Conservation (phyloP, 2,329 filamentous ascomycete species). For the Colletotrichum siamense region DNA sequence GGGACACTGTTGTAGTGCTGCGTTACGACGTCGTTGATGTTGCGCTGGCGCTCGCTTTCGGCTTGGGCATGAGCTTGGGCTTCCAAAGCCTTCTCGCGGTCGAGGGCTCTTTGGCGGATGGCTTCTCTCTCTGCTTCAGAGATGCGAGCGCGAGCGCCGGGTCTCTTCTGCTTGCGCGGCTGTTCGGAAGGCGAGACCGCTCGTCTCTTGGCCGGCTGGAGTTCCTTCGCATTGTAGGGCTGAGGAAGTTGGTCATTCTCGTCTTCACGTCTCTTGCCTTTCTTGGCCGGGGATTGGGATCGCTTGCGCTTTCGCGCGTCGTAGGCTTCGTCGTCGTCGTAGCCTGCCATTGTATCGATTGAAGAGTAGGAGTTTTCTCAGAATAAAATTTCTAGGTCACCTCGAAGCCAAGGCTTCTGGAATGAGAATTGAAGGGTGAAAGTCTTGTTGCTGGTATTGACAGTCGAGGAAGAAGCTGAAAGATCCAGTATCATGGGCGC, state of each 20-base stretch:
- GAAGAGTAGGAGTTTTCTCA: too few relatives aligned
- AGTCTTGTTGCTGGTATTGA: neutral
- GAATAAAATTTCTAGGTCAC: neutral
- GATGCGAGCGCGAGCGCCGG: constrained; percentile 70
- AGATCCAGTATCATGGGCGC: neutral
- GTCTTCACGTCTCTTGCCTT: constrained; percentile 31
- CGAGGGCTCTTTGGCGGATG: constrained; percentile 66
- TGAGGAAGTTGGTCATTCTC: constrained; percentile 55
- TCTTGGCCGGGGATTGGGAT: constrained; percentile 35
- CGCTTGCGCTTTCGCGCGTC: constrained; percentile 47
- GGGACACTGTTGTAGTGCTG: constrained; percentile 97
- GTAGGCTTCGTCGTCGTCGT: constrained; percentile 31
- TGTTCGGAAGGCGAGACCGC: constrained; percentile 59
- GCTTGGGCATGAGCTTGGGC: constrained; percentile 39
- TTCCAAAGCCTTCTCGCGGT: constrained; percentile 55
- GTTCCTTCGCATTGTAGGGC: constrained; percentile 64
- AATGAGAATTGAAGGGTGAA: neutral
- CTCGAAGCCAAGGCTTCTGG: neutral
- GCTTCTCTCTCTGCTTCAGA: constrained; percentile 71
- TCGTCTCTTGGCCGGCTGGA: constrained; percentile 65
- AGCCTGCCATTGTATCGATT: constrained; percentile 23
- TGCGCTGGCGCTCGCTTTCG: constrained; percentile 46
- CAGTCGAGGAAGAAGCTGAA: neutral
- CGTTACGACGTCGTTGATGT: constrained; percentile 84
- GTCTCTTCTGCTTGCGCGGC: constrained; percentile 72